These are phyloP conservation scores for Epichloe hybrida DNA, from an alignment of 2,329 filamentous ascomycete genomes.

Conservation along the genomic window DNA sequence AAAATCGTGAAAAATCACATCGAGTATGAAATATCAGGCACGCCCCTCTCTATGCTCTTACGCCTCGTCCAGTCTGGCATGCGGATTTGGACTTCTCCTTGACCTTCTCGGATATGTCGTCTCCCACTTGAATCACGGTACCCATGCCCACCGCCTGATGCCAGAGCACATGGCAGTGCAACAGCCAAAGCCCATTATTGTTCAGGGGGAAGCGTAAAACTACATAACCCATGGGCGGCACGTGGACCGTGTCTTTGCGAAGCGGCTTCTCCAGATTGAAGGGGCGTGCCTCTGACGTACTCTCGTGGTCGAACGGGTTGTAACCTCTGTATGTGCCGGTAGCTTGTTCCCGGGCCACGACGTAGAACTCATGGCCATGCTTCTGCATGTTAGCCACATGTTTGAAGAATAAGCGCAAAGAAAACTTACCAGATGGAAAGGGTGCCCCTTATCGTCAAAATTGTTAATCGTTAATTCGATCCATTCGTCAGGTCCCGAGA, in stretches of 20 bases:
- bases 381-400: not conserved
- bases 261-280: constrained; percentile 13
- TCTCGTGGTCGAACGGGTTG: constrained; percentile 7
- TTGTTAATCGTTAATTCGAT: constrained; percentile 36
- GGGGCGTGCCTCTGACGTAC: not conserved
- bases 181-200: constrained; percentile 24
- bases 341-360: constrained; percentile 5
- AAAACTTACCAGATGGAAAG: constrained; percentile 30
- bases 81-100: not conserved
- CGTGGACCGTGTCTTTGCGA: constrained; percentile 18
- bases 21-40: not conserved
- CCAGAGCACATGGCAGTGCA: constrained; percentile 25
- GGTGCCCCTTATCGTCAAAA: constrained; percentile 33
- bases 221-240: constrained; percentile 22
- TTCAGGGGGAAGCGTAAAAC: constrained; percentile 21
- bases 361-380: constrained; percentile 11
- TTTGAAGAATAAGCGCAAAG: not conserved
- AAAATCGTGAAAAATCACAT: not conserved
- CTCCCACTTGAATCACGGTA: constrained; percentile 6
- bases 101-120: not conserved
- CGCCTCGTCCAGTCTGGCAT: not conserved
- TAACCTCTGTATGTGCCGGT: constrained; percentile 5
- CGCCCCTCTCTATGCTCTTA: not conserved
- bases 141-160: constrained; percentile 22
- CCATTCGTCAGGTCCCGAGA: constrained; percentile 19